Evolutionary conservation across 108 stramenopile species (phyloP).

Genomic region (Cyclostephanos tholiformis): DNA sequence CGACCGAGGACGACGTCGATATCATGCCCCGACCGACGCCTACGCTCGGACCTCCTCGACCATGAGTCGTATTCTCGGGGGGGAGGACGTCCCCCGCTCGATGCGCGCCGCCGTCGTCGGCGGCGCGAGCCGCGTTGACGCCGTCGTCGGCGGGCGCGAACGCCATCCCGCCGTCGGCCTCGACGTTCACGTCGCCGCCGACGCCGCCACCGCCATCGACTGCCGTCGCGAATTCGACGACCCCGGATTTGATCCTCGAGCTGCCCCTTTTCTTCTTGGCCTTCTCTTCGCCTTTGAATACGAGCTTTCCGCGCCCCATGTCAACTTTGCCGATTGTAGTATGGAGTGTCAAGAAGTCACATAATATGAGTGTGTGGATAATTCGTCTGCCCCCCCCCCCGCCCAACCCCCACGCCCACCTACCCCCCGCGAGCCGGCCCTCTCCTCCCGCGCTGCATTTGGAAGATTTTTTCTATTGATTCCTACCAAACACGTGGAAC

Average conservation of each 20-base stretch:
- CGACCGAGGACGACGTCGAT: constrained; percentile 78
- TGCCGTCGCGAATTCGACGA: not conserved
- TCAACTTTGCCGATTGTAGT: too few species aligned
- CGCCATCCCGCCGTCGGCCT: not conserved
- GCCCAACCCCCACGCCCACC: too few species aligned
- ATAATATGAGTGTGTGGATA: too few species aligned
- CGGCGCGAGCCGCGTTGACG: not conserved
- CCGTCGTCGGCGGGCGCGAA: constrained; percentile 6
- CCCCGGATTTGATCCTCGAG: constrained; percentile 32
- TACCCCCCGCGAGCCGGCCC: too few species aligned
- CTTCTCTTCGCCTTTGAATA: constrained; percentile 78
- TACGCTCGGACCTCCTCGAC: constrained; percentile 37
- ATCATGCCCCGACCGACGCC: constrained; percentile 65
- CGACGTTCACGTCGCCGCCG: not conserved
- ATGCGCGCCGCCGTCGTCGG: constrained; percentile 6
- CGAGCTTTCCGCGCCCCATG: constrained; percentile 73
- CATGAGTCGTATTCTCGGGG: constrained; percentile 1
- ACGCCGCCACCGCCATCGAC: not conserved
- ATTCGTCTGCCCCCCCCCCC: too few species aligned
- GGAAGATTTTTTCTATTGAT: too few species aligned
- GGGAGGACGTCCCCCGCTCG: not conserved
- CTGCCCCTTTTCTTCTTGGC: constrained; percentile 65
- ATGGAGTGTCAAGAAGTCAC: too few species aligned
- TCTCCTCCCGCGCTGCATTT: too few species aligned
- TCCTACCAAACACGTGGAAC: not conserved